These are phyloP conservation scores for Neurospora sp. DNA, from an alignment of 495 filamentous ascomycete genomes.

Conservation along the genomic window DNA sequence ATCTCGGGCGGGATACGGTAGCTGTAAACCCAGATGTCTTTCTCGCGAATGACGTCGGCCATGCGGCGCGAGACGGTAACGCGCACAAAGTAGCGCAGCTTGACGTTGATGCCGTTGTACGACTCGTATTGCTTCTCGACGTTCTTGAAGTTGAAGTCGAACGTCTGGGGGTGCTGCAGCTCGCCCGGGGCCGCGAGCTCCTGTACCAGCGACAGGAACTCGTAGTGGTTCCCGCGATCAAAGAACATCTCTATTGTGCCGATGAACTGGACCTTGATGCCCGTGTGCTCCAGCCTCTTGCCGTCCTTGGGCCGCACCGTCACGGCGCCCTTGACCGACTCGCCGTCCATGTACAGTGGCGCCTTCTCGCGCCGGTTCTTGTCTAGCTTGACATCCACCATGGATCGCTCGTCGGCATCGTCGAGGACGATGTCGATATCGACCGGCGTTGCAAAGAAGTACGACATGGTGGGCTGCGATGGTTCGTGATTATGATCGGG, in stretches of 20 bases:
- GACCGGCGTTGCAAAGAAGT: constrained; percentile 95
- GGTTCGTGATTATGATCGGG: background rate
- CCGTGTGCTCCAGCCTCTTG: constrained; percentile 93
- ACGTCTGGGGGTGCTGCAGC: constrained; percentile 95
- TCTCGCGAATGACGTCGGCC: constrained; percentile 96
- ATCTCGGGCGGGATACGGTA: constrained; percentile 98
- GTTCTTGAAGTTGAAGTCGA: constrained; percentile 99
- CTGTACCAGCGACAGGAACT: constrained; percentile 92
- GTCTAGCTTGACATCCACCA: constrained; percentile 95
- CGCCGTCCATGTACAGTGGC: constrained; percentile 93
- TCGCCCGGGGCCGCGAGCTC: constrained; percentile 95
- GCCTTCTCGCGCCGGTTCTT: constrained; percentile 95
- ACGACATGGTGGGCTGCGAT: constrained; percentile 53
- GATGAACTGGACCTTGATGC: constrained; percentile 99
- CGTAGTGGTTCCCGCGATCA: constrained; percentile 97
- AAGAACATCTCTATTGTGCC: constrained; percentile 97
- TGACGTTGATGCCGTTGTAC: constrained; percentile 99
- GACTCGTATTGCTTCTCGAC: constrained; percentile 99
- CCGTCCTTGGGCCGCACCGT: constrained; percentile 97
- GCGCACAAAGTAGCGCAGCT: constrained; percentile 94
- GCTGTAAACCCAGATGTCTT: constrained; percentile 99
- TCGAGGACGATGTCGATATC: constrained; percentile 98
- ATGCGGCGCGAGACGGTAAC: constrained; percentile 94
- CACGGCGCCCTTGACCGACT: constrained; percentile 91
- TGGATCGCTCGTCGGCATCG: constrained; percentile 83